Evolutionary conservation across 345 rosid genomes (phyloP).

Genomic region (Sisymbrium altissimum): DNA sequence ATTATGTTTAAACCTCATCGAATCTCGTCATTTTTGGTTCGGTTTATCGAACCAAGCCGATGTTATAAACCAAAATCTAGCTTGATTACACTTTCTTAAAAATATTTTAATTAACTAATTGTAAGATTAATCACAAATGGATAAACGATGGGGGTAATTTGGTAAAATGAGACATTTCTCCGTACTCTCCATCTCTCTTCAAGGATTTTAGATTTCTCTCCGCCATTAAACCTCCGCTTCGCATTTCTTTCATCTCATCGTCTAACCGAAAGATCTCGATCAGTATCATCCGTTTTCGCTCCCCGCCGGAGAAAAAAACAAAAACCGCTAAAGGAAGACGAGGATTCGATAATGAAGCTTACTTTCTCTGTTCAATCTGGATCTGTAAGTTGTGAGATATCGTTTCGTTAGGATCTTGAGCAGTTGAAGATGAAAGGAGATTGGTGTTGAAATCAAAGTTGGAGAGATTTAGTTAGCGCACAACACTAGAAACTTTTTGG

Average conservation of each 20-base stretch:
- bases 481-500: too few relatives aligned
- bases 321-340: background rate
- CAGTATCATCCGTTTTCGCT: background rate
- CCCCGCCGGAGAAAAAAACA: background rate
- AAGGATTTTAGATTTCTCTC: conserved; percentile 14
- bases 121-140: background rate
- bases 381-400: conserved; percentile 38
- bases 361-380: conserved; percentile 25
- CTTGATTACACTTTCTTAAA: too few relatives aligned
- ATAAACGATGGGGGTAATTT: background rate
- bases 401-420: too few relatives aligned
- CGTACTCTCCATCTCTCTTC: too few relatives aligned
- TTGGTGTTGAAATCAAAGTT: too few relatives aligned
- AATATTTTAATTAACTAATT: background rate
- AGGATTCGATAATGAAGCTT: conserved; percentile 37
- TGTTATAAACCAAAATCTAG: background rate
- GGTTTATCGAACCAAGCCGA: background rate
- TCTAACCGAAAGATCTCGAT: background rate
- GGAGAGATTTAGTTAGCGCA: too few relatives aligned
- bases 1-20: background rate
- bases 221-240: conserved; percentile 27
- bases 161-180: background rate
- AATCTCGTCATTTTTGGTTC: background rate
- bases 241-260: background rate
- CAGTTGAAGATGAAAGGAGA: too few relatives aligned